Evolutionary conservation across 2,329 filamentous ascomycete genomes (phyloP).

Genomic region (Hymenoscyphus repandus): DNA sequence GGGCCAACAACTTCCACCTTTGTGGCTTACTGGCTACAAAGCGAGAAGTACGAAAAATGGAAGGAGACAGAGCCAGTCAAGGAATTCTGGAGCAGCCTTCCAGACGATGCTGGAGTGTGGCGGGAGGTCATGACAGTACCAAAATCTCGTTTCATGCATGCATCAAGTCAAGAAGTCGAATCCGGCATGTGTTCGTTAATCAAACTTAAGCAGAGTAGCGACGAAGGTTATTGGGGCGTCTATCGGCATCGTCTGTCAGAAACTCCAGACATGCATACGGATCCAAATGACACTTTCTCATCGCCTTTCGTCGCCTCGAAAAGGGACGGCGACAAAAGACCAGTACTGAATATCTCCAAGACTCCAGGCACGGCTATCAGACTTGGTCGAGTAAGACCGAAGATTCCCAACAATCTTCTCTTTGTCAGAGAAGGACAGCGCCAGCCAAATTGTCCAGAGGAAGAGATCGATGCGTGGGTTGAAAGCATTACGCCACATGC

Average conservation of each 20-base stretch:
- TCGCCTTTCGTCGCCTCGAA: constrained; percentile 10
- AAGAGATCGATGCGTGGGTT: constrained; percentile 15
- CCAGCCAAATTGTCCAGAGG: constrained; percentile 9
- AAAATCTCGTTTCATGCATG: constrained; percentile 16
- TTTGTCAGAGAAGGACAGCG: constrained; percentile 19
- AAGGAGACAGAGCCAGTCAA: constrained; percentile 1
- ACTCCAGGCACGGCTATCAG: neutral
- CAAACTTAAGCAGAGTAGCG: constrained; percentile 9
- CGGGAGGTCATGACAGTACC: constrained; percentile 20
- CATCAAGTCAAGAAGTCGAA: constrained; percentile 11
- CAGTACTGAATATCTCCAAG: constrained; percentile 7
- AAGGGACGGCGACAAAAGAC: constrained; percentile 4
- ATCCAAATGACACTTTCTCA: constrained; percentile 13
- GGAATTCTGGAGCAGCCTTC: constrained; percentile 15
- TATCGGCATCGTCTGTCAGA: constrained; percentile 17
- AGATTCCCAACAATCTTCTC: constrained; percentile 15
- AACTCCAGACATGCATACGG: constrained; percentile 13
- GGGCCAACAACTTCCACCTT: constrained; percentile 8
- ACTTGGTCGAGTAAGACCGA: constrained; percentile 11
- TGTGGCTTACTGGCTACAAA: constrained; percentile 12
- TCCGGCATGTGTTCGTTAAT: constrained; percentile 14
- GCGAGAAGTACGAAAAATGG: constrained; percentile 25
- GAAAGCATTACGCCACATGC: constrained; percentile 13
- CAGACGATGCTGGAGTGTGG: constrained; percentile 18
- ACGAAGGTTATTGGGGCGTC: constrained; percentile 20